Evolutionary conservation across 1,284 basidiomycete species (phyloP).

Genomic region (Xanthoconium separans): DNA sequence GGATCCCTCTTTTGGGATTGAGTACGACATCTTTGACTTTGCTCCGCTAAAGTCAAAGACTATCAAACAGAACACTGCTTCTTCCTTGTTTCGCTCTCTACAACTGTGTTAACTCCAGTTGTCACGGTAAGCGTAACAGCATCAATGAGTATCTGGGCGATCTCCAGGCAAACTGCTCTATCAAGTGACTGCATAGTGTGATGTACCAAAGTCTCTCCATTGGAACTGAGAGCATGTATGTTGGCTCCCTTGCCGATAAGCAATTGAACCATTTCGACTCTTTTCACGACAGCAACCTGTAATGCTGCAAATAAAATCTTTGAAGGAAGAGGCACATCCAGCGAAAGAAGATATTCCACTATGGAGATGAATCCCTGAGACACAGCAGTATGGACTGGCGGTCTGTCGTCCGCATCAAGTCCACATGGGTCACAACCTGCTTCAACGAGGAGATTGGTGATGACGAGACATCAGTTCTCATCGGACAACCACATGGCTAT

Average conservation of each 20-base stretch:
- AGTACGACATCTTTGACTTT: no score
- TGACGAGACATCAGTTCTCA: constrained; percentile 1
- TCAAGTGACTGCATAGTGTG: background rate
- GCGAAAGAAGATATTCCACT: constrained; percentile 10
- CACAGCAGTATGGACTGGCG: background rate
- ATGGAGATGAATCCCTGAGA: constrained; percentile 3
- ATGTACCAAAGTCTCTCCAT: constrained; percentile 1
- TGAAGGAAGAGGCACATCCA: background rate
- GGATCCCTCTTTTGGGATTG: no score
- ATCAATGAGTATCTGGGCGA: background rate
- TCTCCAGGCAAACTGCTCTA: background rate
- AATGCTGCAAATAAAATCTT: constrained; percentile 3
- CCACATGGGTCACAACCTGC: background rate
- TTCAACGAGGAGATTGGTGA: constrained; percentile 4
- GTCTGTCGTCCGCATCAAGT: background rate
- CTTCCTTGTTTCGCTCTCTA: no score
- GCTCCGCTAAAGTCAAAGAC: no score
- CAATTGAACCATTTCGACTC: constrained; percentile 4
- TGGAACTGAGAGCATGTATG: background rate
- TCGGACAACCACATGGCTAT: background rate
- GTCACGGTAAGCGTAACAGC: no score
- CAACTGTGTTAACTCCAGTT: no score
- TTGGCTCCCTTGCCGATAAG: constrained; percentile 4
- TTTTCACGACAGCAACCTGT: background rate
- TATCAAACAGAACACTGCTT: no score